Evolutionary conservation across 768 basidiomycete genomes (phyloP), one percentile per base, ranked within the genome.

Genomic region (Mycena rebaudengoi): DNA sequence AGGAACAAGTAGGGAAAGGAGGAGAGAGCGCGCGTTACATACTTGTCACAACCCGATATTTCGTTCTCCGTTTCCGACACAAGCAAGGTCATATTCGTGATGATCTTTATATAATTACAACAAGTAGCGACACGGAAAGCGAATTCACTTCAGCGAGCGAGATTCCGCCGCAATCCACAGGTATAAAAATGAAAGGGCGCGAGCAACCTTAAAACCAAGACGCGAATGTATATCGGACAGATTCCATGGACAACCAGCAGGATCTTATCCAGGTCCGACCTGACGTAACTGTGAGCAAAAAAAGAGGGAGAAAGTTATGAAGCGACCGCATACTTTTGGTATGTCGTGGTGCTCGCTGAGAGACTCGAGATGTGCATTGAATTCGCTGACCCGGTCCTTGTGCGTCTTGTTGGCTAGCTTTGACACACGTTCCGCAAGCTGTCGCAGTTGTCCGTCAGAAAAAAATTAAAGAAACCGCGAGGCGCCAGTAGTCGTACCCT

Each of bases 341-440:
- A 96, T 95, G 75, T 96, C 95, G 76, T 97, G 93, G 83, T 96
- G 95, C 80, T 96, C 95, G 75, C 91, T 93, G 60, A 96, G 84
- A 60, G 86, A 80, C 78, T 96, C 95, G 10, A 98, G 82, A 73
- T 96, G 92, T 25, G 85, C 71, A 72, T 98, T 98, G 71, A 96
- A 94, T 71, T 96, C 94, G 66, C 86, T 88, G 35, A 98, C 95
- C 41, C 95, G 90, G 64, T 98, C 95, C 78, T 98, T 98, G 79
- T 98, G 95, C 7, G 92, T 94, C 80, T 92, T 94, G 70, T 81
- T 81, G 0, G 95, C 95, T 71, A 92, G 71, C 77, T 87, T 92
- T 18, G 86, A 84, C 18, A 96, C 92, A 68, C 86, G 88, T 63
- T 88, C 86, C 23, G 85, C 85, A 45, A 95, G 85, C 94, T 96